Conservation (phyloP, 176 grass and related monocot genomes). For the Themeda triandra region DNA sequence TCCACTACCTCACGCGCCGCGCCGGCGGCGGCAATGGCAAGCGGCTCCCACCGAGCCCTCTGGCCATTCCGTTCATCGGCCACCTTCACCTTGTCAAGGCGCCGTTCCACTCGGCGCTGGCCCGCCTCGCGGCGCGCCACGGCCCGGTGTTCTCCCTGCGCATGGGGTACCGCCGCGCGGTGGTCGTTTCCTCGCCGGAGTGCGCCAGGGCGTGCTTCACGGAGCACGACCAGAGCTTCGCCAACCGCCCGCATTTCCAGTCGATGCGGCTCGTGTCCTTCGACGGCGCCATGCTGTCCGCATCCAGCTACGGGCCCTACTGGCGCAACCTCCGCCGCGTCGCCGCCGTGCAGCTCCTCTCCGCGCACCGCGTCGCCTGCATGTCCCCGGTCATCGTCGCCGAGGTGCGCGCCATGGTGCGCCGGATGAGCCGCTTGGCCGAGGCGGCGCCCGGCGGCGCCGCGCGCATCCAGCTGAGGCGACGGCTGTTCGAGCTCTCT, state of each 20-base stretch:
- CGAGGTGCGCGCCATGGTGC: slow-evolving; percentile 43
- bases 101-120: slow-evolving; percentile 38
- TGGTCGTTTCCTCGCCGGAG: slow-evolving; percentile 44
- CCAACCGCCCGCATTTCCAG: slow-evolving; percentile 43
- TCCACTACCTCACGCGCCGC: slow-evolving; percentile 26
- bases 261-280: slow-evolving; percentile 22
- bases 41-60: slow-evolving; percentile 36
- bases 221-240: slow-evolving; percentile 48
- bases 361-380: slow-evolving; percentile 21
- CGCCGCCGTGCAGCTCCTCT: slow-evolving; percentile 44
- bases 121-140: slow-evolving; percentile 20
- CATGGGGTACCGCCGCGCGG: slow-evolving; percentile 38
- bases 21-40: not conserved
- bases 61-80: slow-evolving; percentile 36
- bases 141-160: slow-evolving; percentile 45
- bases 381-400: slow-evolving; percentile 24
- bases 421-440: slow-evolving; percentile 24
- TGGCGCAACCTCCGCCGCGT: slow-evolving; percentile 66
- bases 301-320: slow-evolving; percentile 34
- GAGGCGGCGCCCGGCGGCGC: not conserved
- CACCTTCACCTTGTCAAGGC: slow-evolving; percentile 60
- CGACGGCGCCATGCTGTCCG: slow-evolving; percentile 31
- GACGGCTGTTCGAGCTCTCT: slow-evolving; percentile 52
- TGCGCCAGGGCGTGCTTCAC: slow-evolving; percentile 43
- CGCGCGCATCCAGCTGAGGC: slow-evolving; percentile 48